phyloP scores from a whole-genome alignment of 495 filamentous ascomycete species.

The Thozetella sp. region DNA sequence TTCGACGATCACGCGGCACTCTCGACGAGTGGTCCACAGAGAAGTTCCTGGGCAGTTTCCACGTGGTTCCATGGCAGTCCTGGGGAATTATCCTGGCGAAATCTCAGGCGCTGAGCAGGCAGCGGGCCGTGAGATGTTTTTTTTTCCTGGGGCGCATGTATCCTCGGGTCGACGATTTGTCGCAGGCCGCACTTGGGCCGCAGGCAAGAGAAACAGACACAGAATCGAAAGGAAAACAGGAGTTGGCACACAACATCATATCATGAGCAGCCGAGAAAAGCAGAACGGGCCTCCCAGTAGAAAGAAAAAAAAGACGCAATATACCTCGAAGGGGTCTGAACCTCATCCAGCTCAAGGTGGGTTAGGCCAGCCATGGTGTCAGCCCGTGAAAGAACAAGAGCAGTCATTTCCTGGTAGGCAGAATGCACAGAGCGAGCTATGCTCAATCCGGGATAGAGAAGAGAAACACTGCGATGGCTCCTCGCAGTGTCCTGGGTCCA shows the following conservation, averaged over 20 bases:
- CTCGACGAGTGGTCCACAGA: background rate
- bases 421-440: conserved; percentile 11
- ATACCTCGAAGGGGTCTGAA: conserved; percentile 57
- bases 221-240: conserved; percentile 20
- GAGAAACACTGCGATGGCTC: conserved; percentile 1
- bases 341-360: conserved; percentile 50
- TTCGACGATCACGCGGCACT: background rate
- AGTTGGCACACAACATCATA: conserved; percentile 24
- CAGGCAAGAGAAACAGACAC: conserved; percentile 4
- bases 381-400: conserved; percentile 42
- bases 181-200: conserved; percentile 25
- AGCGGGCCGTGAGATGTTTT: background rate
- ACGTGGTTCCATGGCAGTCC: background rate
- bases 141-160: background rate
- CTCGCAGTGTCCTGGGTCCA: background rate
- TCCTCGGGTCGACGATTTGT: background rate
- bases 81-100: background rate
- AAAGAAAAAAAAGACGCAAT: conserved; percentile 32
- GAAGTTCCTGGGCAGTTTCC: background rate
- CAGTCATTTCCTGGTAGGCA: conserved; percentile 34
- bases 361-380: conserved; percentile 50
- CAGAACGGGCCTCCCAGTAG: conserved; percentile 31
- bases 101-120: background rate
- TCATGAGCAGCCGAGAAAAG: conserved; percentile 15
- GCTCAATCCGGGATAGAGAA: conserved; percentile 17